phyloP scores from a whole-genome alignment of 2,329 filamentous ascomycete species.

The Pseudopithomyces chartarum region DNA sequence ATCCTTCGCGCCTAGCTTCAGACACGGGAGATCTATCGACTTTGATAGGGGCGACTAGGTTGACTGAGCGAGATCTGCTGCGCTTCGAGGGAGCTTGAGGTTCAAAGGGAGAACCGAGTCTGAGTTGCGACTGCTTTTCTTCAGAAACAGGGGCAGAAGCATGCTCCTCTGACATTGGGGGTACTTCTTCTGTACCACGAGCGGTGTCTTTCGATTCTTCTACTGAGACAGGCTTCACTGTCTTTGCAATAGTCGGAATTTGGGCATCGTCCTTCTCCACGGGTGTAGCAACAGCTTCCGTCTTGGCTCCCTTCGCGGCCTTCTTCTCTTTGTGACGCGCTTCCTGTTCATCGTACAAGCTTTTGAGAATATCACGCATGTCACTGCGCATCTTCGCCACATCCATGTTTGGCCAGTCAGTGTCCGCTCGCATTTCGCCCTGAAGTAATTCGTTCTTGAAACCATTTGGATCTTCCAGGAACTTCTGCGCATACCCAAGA shows the following conservation, averaged over 20 bases:
- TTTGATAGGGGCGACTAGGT: neutral
- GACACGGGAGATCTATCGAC: neutral
- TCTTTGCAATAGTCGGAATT: neutral
- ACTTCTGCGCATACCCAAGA: conserved; percentile 81
- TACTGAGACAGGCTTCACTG: neutral
- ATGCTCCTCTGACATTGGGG: neutral
- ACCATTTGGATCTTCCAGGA: conserved; percentile 73
- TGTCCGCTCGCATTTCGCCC: conserved; percentile 62
- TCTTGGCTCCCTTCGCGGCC: conserved; percentile 18
- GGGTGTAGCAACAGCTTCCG: conserved; percentile 1
- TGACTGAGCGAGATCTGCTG: neutral
- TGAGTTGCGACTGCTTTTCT: neutral
- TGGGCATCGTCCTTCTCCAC: neutral
- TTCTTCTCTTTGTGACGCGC: conserved; percentile 44
- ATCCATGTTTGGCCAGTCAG: conserved; percentile 60
- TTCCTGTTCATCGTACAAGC: conserved; percentile 65
- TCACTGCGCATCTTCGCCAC: conserved; percentile 65
- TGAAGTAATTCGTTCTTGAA: conserved; percentile 72
- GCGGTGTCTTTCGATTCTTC: neutral
- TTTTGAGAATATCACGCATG: conserved; percentile 70
- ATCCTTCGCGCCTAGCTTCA: neutral
- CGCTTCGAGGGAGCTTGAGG: neutral
- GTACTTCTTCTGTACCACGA: neutral
- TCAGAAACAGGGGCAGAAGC: neutral
- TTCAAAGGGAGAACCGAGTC: conserved; percentile 19